Conservation (phyloP, 176 grass and related monocot species). For the Microstegium vimineum region DNA sequence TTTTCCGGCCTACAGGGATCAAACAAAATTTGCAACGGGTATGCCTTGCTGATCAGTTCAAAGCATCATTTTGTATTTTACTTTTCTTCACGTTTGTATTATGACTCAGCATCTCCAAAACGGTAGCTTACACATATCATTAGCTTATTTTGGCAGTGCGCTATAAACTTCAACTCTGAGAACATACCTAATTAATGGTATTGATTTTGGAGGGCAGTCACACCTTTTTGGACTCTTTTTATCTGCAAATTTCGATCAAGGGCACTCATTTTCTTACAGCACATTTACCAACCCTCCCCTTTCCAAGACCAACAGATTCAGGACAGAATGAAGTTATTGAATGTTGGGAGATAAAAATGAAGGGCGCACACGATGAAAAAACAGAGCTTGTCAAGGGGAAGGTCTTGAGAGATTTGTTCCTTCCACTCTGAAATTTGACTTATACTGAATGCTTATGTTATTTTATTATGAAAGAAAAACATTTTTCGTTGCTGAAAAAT, state of each 20-base stretch:
- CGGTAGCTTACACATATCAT: neutral
- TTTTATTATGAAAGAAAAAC: no score
- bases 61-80: neutral
- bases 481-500: no score
- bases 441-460: no score
- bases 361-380: constrained; percentile 33
- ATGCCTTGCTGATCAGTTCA: constrained; percentile 21
- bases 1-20: constrained; percentile 78
- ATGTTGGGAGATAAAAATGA: constrained; percentile 74
- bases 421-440: no score
- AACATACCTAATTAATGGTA: constrained; percentile 67
- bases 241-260: constrained; percentile 77
- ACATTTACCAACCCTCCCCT: constrained; percentile 77
- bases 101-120: neutral
- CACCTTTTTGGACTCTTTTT: constrained; percentile 86
- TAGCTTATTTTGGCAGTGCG: constrained; percentile 41
- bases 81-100: constrained; percentile 10
- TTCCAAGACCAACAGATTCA: constrained; percentile 58
- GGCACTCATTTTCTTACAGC: constrained; percentile 69
- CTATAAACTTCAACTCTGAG: constrained; percentile 68
- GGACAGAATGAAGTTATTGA: constrained; percentile 71
- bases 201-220: constrained; percentile 76
- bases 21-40: constrained; percentile 94
- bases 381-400: constrained; percentile 4
- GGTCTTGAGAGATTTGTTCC: constrained; percentile 90